phyloP scores from a whole-genome alignment of 2,329 filamentous ascomycete genomes.

The Parafenestella ontariensis region DNA sequence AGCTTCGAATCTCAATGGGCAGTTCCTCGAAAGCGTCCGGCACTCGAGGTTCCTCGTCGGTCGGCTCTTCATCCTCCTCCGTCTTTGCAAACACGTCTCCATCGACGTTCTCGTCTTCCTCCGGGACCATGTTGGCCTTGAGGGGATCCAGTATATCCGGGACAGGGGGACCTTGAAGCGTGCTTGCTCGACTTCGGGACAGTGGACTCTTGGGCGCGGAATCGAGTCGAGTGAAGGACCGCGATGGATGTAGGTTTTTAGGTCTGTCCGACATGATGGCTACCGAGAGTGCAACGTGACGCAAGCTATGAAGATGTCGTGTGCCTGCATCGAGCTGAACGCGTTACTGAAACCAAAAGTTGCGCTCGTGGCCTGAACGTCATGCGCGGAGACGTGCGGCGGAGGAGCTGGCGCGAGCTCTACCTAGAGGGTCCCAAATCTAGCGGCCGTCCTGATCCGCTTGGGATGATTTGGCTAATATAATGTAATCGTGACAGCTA shows the following conservation, averaged over 20 bases:
- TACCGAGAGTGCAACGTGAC: slow-evolving; percentile 4
- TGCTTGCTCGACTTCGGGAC: slow-evolving; percentile 55
- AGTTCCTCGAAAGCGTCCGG: slow-evolving; percentile 83
- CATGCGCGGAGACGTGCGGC: slow-evolving; percentile 45
- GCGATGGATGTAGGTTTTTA: slow-evolving; percentile 50
- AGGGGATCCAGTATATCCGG: slow-evolving; percentile 54
- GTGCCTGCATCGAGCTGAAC: slow-evolving; percentile 34
- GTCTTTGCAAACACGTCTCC: slow-evolving; percentile 53
- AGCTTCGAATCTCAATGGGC: slow-evolving; percentile 88
- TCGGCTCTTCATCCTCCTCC: slow-evolving; percentile 41
- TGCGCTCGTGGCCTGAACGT: slow-evolving; percentile 39
- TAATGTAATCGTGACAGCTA: background rate
- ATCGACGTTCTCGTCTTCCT: slow-evolving; percentile 42
- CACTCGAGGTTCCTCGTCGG: slow-evolving; percentile 38
- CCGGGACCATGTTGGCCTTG: slow-evolving; percentile 45
- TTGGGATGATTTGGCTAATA: background rate
- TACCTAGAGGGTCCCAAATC: slow-evolving; percentile 6
- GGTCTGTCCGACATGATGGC: slow-evolving; percentile 42
- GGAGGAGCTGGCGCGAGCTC: slow-evolving; percentile 16
- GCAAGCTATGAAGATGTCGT: slow-evolving; percentile 23
- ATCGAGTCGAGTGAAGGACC: slow-evolving; percentile 60
- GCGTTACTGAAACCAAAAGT: slow-evolving; percentile 28
- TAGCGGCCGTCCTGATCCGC: background rate
- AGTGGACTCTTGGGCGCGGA: slow-evolving; percentile 41
- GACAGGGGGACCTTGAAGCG: slow-evolving; percentile 53